Conservation (phyloP, 306 rosid genomes). For the Quercus wislizeni region DNA sequence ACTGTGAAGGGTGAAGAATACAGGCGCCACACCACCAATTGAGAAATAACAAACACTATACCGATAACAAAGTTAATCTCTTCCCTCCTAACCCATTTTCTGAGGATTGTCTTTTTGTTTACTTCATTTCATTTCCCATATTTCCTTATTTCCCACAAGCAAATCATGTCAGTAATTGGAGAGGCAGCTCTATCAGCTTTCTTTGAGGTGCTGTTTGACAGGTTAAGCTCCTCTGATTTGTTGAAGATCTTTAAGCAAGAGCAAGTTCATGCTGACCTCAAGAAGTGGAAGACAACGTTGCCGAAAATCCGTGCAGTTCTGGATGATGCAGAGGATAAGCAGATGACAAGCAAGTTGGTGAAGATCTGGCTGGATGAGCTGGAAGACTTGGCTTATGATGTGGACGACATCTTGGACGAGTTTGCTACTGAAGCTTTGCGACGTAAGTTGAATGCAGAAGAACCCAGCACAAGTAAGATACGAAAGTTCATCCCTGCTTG, state of each 20-base stretch:
- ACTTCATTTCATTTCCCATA: too few species aligned
- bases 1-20: too few species aligned
- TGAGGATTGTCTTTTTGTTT: too few species aligned
- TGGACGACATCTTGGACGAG: conserved; percentile 27
- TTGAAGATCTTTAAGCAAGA: neutral
- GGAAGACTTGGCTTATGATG: conserved; percentile 3
- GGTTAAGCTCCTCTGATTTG: neutral
- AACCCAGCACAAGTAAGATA: neutral
- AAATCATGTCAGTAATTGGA: too few species aligned
- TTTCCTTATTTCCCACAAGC: too few species aligned
- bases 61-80: too few species aligned
- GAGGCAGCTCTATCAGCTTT: too few species aligned
- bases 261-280: neutral
- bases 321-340: conserved; percentile 1
- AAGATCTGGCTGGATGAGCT: conserved; percentile 14
- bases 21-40: too few species aligned
- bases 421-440: neutral
- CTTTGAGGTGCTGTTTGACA: neutral
- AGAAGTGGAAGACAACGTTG: neutral
- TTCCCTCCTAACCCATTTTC: too few species aligned
- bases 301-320: neutral
- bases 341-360: neutral
- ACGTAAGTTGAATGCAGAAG: neutral
- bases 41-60: too few species aligned
- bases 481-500: neutral